These are phyloP conservation scores for Umbelopsis isabellina DNA, from an alignment of 192 early-diverging fungal genomes.

Conservation along the genomic window DNA sequence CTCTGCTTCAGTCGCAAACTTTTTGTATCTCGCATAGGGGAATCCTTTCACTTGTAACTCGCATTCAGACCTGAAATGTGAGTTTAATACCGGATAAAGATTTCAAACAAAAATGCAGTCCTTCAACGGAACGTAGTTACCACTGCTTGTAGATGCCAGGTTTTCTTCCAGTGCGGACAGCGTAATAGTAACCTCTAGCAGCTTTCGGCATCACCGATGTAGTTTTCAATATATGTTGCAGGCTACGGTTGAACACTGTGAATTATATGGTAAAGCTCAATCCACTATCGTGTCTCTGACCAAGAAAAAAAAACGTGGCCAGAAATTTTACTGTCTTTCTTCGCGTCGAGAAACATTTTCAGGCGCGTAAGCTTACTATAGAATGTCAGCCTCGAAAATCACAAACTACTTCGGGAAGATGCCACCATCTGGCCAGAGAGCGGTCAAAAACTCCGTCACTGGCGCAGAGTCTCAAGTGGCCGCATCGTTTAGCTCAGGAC, in stretches of 20 bases:
- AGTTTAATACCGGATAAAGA: not conserved
- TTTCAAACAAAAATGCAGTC: not conserved
- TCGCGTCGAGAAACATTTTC: not conserved
- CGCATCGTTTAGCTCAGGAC: no score
- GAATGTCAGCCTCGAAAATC: not conserved
- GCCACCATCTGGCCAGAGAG: not conserved
- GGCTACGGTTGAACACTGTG: not conserved
- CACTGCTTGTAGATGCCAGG: conserved; percentile 49
- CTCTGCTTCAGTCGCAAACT: conserved; percentile 57
- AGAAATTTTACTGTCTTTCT: not conserved
- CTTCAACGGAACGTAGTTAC: conserved; percentile 1
- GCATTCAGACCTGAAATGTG: conserved; percentile 61
- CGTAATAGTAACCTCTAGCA: conserved; percentile 40
- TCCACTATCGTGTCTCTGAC: not conserved
- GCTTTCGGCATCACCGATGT: not conserved
- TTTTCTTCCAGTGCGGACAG: conserved; percentile 47
- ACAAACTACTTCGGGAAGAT: not conserved
- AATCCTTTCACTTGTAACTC: conserved; percentile 54
- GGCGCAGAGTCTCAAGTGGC: no score
- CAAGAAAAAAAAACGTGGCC: not conserved
- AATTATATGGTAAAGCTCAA: not conserved
- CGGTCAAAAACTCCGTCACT: not conserved
- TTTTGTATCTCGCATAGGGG: conserved; percentile 62
- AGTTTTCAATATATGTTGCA: not conserved
- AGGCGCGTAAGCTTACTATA: not conserved